Conservation (phyloP, 225 moss, liverwort and hornwort genomes). For the Neckera pumila region DNA sequence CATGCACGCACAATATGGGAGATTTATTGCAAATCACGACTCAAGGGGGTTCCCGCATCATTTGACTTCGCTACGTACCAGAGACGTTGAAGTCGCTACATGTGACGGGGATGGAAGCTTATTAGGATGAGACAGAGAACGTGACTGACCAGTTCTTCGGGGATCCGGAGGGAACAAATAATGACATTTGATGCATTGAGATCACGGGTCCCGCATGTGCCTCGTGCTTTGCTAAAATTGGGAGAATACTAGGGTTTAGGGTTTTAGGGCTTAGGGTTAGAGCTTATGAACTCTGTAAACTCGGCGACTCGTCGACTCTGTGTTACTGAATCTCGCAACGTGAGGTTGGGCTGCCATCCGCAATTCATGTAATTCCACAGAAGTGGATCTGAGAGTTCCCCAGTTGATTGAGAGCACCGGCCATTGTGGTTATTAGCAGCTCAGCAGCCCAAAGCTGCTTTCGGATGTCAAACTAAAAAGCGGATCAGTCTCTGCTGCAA, state of each 20-base stretch:
- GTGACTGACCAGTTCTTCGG: not conserved
- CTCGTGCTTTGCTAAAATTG: not conserved
- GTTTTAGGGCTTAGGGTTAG: not conserved
- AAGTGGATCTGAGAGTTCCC: not conserved
- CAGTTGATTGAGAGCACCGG: not conserved
- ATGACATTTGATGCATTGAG: not conserved
- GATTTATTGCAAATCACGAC: not conserved
- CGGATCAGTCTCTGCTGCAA: not conserved
- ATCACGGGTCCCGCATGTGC: not conserved
- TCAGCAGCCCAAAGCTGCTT: not conserved
- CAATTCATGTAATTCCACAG: not conserved
- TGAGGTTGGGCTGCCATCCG: not conserved
- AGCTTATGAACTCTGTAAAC: not conserved
- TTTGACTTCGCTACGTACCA: conserved; percentile 1
- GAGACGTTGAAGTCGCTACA: not conserved
- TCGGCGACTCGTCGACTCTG: not conserved
- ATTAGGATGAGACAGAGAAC: not conserved
- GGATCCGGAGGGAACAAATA: not conserved
- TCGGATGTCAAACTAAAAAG: not conserved
- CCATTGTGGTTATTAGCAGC: not conserved
- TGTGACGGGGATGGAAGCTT: not conserved
- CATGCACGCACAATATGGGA: not conserved
- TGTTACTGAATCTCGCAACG: not conserved
- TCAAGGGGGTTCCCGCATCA: not conserved
- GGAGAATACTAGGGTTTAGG: not conserved